These are phyloP conservation scores for Stylosanthes scabra DNA, from an alignment of 331 rosid species.

Conservation along the genomic window DNA sequence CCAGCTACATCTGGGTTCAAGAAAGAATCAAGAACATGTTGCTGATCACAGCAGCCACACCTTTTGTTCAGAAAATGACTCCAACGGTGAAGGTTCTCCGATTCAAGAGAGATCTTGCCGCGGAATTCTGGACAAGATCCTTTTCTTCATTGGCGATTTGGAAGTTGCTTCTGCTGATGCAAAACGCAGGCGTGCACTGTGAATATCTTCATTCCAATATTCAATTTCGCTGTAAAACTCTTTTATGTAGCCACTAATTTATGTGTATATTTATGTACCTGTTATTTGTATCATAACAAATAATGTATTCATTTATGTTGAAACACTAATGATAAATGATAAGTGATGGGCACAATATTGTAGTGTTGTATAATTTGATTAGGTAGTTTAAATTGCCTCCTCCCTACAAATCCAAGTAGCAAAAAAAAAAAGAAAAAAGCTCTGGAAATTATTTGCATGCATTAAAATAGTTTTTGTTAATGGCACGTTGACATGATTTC, in stretches of 20 bases:
- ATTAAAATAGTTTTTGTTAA: too few relatives aligned
- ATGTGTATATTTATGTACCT: slow-evolving; percentile 13
- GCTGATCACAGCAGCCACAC: slow-evolving; percentile 24
- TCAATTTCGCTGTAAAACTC: slow-evolving; percentile 34
- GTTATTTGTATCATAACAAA: slow-evolving; percentile 7
- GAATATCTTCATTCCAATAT: slow-evolving; percentile 19
- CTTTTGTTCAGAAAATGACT: slow-evolving; percentile 41
- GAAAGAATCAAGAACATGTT: slow-evolving; percentile 44
- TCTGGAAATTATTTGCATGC: too few relatives aligned
- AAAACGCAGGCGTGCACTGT: slow-evolving; percentile 58
- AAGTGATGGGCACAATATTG: too few relatives aligned
- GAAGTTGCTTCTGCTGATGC: slow-evolving; percentile 77
- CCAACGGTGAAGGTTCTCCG: slow-evolving; percentile 39
- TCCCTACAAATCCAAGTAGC: too few relatives aligned
- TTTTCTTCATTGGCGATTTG: slow-evolving; percentile 81
- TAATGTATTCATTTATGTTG: slow-evolving; percentile 18
- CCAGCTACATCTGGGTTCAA: slow-evolving; percentile 68
- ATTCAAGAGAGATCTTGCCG: slow-evolving; percentile 54
- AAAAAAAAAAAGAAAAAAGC: too few relatives aligned
- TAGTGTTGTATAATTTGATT: too few relatives aligned
- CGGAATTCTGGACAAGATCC: slow-evolving; percentile 76
- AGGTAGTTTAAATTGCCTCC: background rate
- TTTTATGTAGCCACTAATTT: slow-evolving; percentile 37
- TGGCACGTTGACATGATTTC: too few relatives aligned
- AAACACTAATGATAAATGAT: too few relatives aligned